These are phyloP conservation scores for Microascus cirrosus DNA, from an alignment of 2,329 filamentous ascomycete species.

Conservation along the genomic window DNA sequence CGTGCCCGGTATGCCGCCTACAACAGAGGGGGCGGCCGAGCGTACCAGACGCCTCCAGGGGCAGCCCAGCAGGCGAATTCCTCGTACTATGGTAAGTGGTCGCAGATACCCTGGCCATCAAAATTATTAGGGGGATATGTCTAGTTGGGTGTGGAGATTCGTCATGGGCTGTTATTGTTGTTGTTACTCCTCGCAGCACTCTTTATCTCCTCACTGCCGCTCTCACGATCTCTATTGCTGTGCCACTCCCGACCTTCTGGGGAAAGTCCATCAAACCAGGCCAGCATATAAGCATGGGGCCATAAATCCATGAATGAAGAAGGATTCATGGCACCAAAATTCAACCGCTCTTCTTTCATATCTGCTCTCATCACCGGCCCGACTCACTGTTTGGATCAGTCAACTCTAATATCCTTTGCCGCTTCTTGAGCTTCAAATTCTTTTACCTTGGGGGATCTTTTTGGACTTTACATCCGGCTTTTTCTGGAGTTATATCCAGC, in stretches of 20 bases:
- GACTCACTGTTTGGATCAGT: not conserved
- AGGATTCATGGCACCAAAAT: no score
- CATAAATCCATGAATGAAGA: no score
- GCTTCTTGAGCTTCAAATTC: not conserved
- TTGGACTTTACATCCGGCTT: not conserved
- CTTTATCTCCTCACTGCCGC: not conserved
- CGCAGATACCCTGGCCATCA: not conserved
- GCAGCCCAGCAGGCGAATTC: not conserved
- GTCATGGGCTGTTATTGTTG: not conserved
- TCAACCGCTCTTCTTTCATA: not conserved
- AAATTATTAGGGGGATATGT: not conserved
- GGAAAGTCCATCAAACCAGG: no score
- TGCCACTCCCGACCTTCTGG: not conserved
- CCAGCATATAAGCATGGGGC: no score
- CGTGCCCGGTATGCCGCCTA: not conserved
- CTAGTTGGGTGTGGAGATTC: not conserved
- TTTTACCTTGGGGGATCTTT: not conserved
- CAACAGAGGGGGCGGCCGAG: not conserved
- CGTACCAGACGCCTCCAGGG: not conserved
- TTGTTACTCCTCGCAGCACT: not conserved
- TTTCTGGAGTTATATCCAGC: no score
- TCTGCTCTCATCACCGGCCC: not conserved
- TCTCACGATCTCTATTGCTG: not conserved
- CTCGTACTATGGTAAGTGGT: not conserved
- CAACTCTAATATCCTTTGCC: not conserved